Percentiles rank a stretch among this genome's conserved stretches.
Evolutionary conservation across 2,329 filamentous ascomycete genomes (phyloP).

Genomic region (Hypoxylon sp.): DNA sequence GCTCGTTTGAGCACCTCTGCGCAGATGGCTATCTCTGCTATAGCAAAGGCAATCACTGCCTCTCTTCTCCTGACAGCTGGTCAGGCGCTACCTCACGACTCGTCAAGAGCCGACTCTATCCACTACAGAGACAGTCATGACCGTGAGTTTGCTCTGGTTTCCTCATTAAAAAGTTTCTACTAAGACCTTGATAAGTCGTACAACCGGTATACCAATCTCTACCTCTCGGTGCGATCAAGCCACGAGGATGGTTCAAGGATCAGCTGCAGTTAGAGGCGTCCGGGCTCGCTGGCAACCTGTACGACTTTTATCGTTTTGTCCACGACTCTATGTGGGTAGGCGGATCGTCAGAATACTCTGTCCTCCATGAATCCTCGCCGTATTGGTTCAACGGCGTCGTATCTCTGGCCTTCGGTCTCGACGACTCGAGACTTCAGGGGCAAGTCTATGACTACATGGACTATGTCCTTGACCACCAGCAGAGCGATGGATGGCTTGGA

Average conservation of each 20-base stretch:
- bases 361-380: conserved; percentile 61
- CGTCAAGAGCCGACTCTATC: not conserved
- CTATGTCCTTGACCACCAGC: conserved; percentile 58
- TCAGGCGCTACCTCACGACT: conserved; percentile 21
- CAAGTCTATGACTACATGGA: conserved; percentile 57
- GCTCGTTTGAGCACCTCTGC: conserved; percentile 2
- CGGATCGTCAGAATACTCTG: conserved; percentile 59
- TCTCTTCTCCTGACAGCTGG: conserved; percentile 16
- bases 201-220: conserved; percentile 42
- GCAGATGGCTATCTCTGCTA: conserved; percentile 25
- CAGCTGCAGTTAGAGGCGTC: conserved; percentile 39
- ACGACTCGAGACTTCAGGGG: conserved; percentile 57
- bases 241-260: conserved; percentile 43
- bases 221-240: conserved; percentile 42
- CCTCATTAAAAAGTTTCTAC: not conserved
- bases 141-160: conserved; percentile 16
- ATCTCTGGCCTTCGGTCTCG: conserved; percentile 60
- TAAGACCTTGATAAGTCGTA: conserved; percentile 36
- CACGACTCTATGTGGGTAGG: conserved; percentile 60
- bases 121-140: conserved; percentile 12
- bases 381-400: conserved; percentile 68
- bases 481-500: conserved; percentile 65
- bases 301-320: conserved; percentile 65
- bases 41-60: conserved; percentile 27
- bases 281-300: conserved; percentile 46